Evolutionary conservation across 441 rosid genomes (phyloP), one percentile per base, ranked within the genome.

Genomic region (Arabidopsis lyrata): DNA sequence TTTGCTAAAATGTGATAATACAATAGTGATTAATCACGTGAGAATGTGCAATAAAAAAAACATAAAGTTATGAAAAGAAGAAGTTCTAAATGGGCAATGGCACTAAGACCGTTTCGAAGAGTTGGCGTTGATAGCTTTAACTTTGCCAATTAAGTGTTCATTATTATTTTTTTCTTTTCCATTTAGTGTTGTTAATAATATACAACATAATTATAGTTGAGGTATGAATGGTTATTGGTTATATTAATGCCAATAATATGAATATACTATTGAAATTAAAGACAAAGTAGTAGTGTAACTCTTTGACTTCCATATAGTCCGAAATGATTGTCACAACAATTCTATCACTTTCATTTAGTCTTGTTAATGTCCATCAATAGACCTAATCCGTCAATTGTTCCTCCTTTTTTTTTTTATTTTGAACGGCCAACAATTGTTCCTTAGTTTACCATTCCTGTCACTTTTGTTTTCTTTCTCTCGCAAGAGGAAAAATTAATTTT

Each of bases 301-400:
- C 27, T 58, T 35, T 70, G 66, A 70, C 66, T 70, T 70, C 38
- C 36, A 47, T 69, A 58, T 58, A 22, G 58, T 69, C 34, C n/a
- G 22, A 44, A 56, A 56, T 68, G 24, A 11, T 34, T 57, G 64
- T 69, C 65, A 35, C 47, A 45, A 57, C 44, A 57, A 69, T 20
- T 69, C 35, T 5, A 57, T 57, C 56, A 32, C 48, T 57, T 34
- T 57, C 65, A 58, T 34, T 58, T 45, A 58, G 73, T 69, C 65
- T 45, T 57, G 64, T 69, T 42, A 31, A 44, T 57, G 65, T 45
- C 56, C 24, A 58, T 59, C 74, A 59, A 15, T 48, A 70, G 16
- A 38, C 58, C 48, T 58, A 35, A 70, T 58, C 39, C 58, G 48
- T 70, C 63, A 68, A 16, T 22, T 16, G 11, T 32, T 31, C 54